Evolutionary conservation across 1,284 basidiomycete species (phyloP).

Genomic region (Austroboletus rostrupii): DNA sequence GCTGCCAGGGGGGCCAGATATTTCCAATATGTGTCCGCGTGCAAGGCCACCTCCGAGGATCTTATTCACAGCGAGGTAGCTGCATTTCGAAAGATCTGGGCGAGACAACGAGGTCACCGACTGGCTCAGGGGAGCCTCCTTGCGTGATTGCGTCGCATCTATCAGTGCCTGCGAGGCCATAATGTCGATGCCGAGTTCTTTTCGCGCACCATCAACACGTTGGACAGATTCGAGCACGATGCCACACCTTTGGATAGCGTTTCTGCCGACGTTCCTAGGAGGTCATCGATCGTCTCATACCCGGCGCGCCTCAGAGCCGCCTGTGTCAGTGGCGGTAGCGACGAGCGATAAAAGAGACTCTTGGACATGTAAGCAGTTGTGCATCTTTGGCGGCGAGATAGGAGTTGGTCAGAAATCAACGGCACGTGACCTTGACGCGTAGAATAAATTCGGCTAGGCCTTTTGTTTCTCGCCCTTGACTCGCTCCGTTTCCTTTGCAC

Average conservation of each 20-base stretch:
- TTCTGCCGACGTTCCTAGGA: conserved; percentile 38
- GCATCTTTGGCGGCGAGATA: not conserved
- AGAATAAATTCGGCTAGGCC: conserved; percentile 29
- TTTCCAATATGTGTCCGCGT: conserved; percentile 59
- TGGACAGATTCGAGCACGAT: conserved; percentile 2
- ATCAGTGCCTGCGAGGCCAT: conserved; percentile 43
- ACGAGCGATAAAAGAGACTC: conserved; percentile 27
- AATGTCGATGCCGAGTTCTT: conserved; percentile 48
- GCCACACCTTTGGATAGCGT: conserved; percentile 41
- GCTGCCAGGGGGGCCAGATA: conserved; percentile 71
- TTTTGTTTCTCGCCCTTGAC: conserved; percentile 19
- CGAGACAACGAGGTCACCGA: conserved; percentile 48
- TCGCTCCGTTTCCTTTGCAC: conserved; percentile 11
- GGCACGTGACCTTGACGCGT: conserved; percentile 33
- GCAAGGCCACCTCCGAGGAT: conserved; percentile 59
- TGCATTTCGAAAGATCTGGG: conserved; percentile 27
- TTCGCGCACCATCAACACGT: not conserved
- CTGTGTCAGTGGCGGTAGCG: conserved; percentile 26
- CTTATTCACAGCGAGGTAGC: conserved; percentile 49
- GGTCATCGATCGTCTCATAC: conserved; percentile 48
- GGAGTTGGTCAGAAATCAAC: conserved; percentile 12
- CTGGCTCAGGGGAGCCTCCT: conserved; percentile 45
- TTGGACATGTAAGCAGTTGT: conserved; percentile 20
- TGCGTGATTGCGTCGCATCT: conserved; percentile 34
- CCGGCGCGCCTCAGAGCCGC: conserved; percentile 44